Evolutionary conservation across 495 filamentous ascomycete genomes (phyloP), one percentile per base, ranked within the genome.

Genomic region (Saxophila tyrrhenica): DNA sequence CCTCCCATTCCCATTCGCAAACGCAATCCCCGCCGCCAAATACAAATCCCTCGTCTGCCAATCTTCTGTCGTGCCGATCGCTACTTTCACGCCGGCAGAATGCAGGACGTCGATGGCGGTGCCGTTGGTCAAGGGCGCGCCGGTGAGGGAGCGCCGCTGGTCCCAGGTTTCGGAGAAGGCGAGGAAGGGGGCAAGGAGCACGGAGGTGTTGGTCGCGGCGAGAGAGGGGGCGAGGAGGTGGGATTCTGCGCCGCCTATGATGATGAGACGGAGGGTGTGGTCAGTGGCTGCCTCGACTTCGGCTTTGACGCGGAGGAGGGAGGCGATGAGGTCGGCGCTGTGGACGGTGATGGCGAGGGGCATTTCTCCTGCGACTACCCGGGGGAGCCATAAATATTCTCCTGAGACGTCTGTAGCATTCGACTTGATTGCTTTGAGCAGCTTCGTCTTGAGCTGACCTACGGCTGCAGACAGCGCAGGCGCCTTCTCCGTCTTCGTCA

Each of bases 21-120:
- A 69, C 56, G 68, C 76, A 25, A 71, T 75, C 1, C 77, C 77
- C 1, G 78, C 77, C 38, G 72, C 52, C 46, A 79, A 54, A 0
- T 67, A 69, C 52, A 66, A 42, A 35, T 77, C 70, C 20, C 73
- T 57, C 3, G 75, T 75, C 24, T 70, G 48, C 70, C 70, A 78
- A 57, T 77, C 71, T 64, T 78, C 75, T 19, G 70, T 63, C 3
- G 73, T 60, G 2, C 73, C 69, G 20, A 78, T 69, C 0, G 68
- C 77, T 9, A 70, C 67, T 5, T 55, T 45, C 1, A 78, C 75
- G 64, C 25, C 64, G 0, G 75, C 75, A 25, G 72, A 68, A 0
- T 74, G 25, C 2, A 78, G 69, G 16, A 39, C 29, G 42, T 76
- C 72, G 5, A 79, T 62, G 0, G 65, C 67, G 8, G 76, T 79